Evolutionary conservation across 2,329 filamentous ascomycete species (phyloP).

Genomic region (Mariannaea elegans): DNA sequence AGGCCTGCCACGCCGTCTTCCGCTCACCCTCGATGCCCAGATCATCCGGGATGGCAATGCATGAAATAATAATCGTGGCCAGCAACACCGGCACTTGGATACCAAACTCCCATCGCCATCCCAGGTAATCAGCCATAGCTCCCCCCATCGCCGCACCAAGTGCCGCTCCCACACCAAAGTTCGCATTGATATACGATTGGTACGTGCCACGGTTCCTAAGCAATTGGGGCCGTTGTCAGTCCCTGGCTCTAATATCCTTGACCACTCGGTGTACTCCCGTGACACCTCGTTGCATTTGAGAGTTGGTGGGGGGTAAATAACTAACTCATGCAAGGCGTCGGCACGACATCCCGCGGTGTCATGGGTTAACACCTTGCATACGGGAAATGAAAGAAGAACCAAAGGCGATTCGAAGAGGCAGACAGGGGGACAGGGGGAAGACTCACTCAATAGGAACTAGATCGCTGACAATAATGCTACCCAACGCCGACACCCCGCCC

Average conservation of each 20-base stretch:
- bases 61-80: constrained; percentile 56
- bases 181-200: constrained; percentile 75
- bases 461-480: constrained; percentile 76
- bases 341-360: not conserved
- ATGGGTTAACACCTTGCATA: not conserved
- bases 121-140: constrained; percentile 72
- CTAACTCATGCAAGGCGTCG: not conserved
- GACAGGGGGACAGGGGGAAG: not conserved
- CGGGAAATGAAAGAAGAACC: not conserved
- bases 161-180: constrained; percentile 66
- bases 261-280: not conserved
- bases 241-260: too few species aligned
- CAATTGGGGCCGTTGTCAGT: too few species aligned
- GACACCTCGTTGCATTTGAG: not conserved
- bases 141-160: constrained; percentile 76
- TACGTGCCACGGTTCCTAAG: constrained; percentile 66
- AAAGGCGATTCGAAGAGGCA: not conserved
- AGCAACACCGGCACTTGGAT: constrained; percentile 65
- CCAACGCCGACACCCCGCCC: constrained; percentile 74
- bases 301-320: not conserved
- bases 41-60: constrained; percentile 58
- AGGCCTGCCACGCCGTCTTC: constrained; percentile 56
- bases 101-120: constrained; percentile 79
- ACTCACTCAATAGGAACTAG: constrained; percentile 75
- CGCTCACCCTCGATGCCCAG: constrained; percentile 59